A percentile compares a stretch with the other conserved stretches of the same genome.
These are phyloP conservation scores for Shiraia sp. DNA, from an alignment of 2,329 filamentous ascomycete genomes.

Conservation along the genomic window DNA sequence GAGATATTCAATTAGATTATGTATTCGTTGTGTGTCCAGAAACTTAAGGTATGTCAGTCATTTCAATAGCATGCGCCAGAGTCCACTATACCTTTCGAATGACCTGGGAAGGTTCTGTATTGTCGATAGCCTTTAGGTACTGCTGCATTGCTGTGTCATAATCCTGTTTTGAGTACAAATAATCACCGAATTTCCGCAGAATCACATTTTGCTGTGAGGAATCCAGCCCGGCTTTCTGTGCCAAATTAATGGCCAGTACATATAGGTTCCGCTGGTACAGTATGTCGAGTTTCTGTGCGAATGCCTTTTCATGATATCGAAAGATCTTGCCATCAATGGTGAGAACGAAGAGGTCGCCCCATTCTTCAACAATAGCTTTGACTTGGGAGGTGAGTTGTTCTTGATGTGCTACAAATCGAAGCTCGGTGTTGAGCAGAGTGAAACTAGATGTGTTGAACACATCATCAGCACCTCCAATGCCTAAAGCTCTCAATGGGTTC, in stretches of 20 bases:
- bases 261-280: slow-evolving; percentile 94
- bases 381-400: slow-evolving; percentile 83
- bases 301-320: slow-evolving; percentile 85
- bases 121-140: slow-evolving; percentile 94
- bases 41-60: slow-evolving; percentile 59
- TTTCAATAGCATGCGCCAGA: background rate
- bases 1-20: slow-evolving; percentile 95
- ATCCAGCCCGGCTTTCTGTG: slow-evolving; percentile 84
- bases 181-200: slow-evolving; percentile 90
- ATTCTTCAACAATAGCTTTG: slow-evolving; percentile 79
- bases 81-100: slow-evolving; percentile 73
- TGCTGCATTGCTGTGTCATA: slow-evolving; percentile 99
- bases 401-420: slow-evolving; percentile 87
- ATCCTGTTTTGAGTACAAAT: slow-evolving; percentile 90
- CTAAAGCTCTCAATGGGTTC: slow-evolving; percentile 72
- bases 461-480: slow-evolving; percentile 71
- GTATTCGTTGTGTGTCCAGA: slow-evolving; percentile 93
- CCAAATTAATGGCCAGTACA: slow-evolving; percentile 86
- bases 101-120: slow-evolving; percentile 93
- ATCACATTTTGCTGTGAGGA: slow-evolving; percentile 84
- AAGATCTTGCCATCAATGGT: slow-evolving; percentile 91
- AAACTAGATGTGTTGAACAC: slow-evolving; percentile 87
- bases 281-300: slow-evolving; percentile 90
- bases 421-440: slow-evolving; percentile 85
- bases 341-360: slow-evolving; percentile 90